Base-by-base conservation (phyloP, 768 basidiomycete genomes). In the Psilocybe cubensis region DNA sequence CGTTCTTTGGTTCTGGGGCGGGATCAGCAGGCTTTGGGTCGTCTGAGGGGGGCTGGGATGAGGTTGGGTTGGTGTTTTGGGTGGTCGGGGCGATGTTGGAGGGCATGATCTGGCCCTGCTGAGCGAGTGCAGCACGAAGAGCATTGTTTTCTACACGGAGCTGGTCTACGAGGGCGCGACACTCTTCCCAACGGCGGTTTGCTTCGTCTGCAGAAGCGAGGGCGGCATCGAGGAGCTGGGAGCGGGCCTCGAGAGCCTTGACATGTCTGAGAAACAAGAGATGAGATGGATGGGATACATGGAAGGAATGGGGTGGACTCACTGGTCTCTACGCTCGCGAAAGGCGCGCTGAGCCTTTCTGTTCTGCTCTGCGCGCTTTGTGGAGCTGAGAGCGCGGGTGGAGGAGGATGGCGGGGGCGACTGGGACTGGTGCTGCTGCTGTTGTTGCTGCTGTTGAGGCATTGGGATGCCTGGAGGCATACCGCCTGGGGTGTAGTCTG, bases 311-410 rank as follows among this genome's bases (percentile, higher is more conserved):
- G 29, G 57, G 21, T 20, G 28, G 83, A n/a, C 89, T 73, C 54
- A 94, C 92, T 91, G 88, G 75, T 97, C 94, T 66, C 94, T 79
- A 27, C 94, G 85, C 70, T 95, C 91, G 58, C 94, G 78, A 72
- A 96, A 97, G 1, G 93, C 94, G 40, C 94, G 82, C 74, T 97
- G 94, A 0, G 94, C 94, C 72, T 94, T 95, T 64, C 94, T 82
- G 71, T 97, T 97, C 76, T 97, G 94, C 66, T 96, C 94, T 41
- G 94, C 94, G 9, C 94, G 84, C 68, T 94, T 95, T 69, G 87
- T 90, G 67, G 81, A 85, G 71, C 88, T 91, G 48, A 94, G 78
- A 10, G 84, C 74, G 45, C 92, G 79, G 23, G 81, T 80, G 18
- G 74, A 71, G 42, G 64, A 60, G 35, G 73, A 55, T 47, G 63